These are phyloP conservation scores for Salvia splendens DNA, from an alignment of 257 asterid species.

Conservation along the genomic window DNA sequence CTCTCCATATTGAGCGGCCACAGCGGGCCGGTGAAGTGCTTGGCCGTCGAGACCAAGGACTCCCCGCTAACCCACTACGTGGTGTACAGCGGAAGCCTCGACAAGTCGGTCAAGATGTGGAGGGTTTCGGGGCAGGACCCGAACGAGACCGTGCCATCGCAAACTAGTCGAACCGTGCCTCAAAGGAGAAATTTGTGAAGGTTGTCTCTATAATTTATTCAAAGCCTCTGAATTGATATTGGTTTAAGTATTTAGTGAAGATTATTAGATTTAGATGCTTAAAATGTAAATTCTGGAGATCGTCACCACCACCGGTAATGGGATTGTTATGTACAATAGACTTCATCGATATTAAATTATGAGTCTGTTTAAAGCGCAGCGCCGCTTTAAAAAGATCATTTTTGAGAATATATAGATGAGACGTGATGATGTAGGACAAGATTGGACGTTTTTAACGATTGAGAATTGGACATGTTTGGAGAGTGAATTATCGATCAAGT, in stretches of 20 bases:
- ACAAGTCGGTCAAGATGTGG: constrained; percentile 72
- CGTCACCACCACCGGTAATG: too few relatives aligned
- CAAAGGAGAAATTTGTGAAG: constrained; percentile 33
- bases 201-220: too few relatives aligned
- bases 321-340: too few relatives aligned
- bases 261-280: neutral
- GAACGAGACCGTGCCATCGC: constrained; percentile 17
- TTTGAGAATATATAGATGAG: too few relatives aligned
- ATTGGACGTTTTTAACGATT: too few relatives aligned
- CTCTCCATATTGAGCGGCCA: constrained; percentile 77
- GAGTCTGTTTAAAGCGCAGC: too few relatives aligned
- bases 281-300: too few relatives aligned
- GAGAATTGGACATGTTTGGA: too few relatives aligned
- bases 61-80: constrained; percentile 33
- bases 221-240: neutral
- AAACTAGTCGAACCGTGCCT: constrained; percentile 33
- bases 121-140: constrained; percentile 43
- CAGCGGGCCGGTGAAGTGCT: constrained; percentile 85
- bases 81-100: constrained; percentile 69
- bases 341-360: too few relatives aligned
- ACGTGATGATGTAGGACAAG: too few relatives aligned
- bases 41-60: constrained; percentile 56
- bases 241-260: neutral
- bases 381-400: too few relatives aligned
- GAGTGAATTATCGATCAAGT: too few relatives aligned